Evolutionary conservation across 768 basidiomycete species (phyloP), one percentile per base, ranked within the genome.

Genomic region (Boletus sensibilis): DNA sequence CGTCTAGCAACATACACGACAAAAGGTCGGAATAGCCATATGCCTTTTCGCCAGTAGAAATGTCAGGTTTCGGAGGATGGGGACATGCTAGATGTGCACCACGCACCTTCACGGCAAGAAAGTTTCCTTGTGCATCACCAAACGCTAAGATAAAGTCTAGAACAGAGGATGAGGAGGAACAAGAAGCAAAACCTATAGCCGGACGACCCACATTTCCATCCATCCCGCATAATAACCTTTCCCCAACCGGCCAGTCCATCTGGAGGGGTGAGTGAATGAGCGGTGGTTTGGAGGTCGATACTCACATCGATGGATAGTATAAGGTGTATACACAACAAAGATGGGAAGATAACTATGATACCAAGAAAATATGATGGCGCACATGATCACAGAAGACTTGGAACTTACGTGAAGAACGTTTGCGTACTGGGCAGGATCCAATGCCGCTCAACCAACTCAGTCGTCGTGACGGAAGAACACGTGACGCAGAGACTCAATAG

Each of bases 1-100:
- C 89, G 64, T 92, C 90, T 42, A 94, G 84, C n/a, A 94, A 80
- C 90, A 93, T 93, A 66, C 90, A 92, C 0, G 92, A 94, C 37
- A 94, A 76, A 5, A 94, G 77, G 62, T 90, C 90, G 37, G 92
- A 93, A 73, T 90, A 93, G 73, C 86, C 77, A 66, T 86, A 93
- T 20, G 92, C 90, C 83, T 87, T 48, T 44, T 33, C 5, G 4
- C 29, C 31, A 55, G 21, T 14, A 42, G 6, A 27, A 25, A 27
- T 9, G 43, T 45, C 34, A 27, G 2, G 25, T 50, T 35, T 50
- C 20, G 34, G 11, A 25, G 4, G 38, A 6, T 46, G 47, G 34
- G 23, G 21, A 39, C 39, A 14, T 10, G n/a, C 7, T 18, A 23
- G 31, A 37, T 27, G 21, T 29, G 8, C 20, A 34, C 2, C 2